Evolutionary conservation across 2,329 filamentous ascomycete species (phyloP).

Genomic region (Beauveria asiatica): DNA sequence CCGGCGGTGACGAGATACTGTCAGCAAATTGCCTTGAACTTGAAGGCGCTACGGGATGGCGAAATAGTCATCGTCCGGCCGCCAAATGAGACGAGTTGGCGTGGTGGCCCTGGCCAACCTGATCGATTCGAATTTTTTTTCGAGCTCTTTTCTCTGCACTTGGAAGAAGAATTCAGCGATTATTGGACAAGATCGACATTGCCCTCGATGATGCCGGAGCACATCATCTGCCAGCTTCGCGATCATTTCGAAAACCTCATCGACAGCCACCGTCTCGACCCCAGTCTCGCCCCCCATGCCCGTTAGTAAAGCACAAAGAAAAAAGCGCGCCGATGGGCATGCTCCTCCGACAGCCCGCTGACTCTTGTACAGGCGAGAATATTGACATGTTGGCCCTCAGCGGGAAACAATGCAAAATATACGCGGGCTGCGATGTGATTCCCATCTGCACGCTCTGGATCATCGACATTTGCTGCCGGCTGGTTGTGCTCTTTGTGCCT

Average conservation of each 20-base stretch:
- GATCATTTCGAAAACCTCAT: conserved; percentile 21
- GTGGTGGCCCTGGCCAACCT: not conserved
- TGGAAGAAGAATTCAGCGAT: conserved; percentile 17
- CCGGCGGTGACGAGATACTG: conserved; percentile 19
- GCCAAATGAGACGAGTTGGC: not conserved
- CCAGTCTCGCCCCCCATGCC: conserved; percentile 15
- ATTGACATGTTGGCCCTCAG: conserved; percentile 17
- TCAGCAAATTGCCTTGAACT: conserved; percentile 12
- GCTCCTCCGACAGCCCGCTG: too few relatives aligned
- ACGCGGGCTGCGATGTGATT: conserved; percentile 13
- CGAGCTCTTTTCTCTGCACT: conserved; percentile 19
- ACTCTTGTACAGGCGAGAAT: conserved; percentile 16
- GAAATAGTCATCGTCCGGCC: not conserved
- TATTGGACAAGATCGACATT: conserved; percentile 6
- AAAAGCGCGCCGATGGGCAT: too few relatives aligned
- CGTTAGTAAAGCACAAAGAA: conserved; percentile 14
- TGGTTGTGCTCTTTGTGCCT: conserved; percentile 14
- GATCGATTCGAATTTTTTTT: conserved; percentile 18
- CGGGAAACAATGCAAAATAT: conserved; percentile 16
- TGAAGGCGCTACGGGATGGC: conserved; percentile 15
- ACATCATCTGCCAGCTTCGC: conserved; percentile 19
- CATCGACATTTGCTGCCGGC: conserved; percentile 9
- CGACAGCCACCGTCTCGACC: conserved; percentile 15
- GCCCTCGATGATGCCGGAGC: conserved; percentile 16
- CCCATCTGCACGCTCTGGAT: conserved; percentile 16